phyloP scores from a whole-genome alignment of 108 stramenopile genomes.

The Nannochloropsis oceanica region DNA sequence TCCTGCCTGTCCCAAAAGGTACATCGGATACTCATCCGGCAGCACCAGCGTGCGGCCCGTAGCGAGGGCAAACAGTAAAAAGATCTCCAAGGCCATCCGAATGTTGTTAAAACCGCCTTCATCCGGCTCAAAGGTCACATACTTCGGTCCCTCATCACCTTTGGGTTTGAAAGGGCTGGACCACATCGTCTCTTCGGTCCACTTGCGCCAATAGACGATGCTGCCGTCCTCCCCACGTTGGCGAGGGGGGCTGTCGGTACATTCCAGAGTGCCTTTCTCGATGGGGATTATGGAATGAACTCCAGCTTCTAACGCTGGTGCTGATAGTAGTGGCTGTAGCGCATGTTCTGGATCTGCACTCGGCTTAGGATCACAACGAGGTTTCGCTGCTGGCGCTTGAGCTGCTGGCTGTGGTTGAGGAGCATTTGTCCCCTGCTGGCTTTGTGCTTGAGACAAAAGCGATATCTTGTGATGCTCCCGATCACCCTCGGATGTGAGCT shows the following conservation, averaged over 20 bases:
- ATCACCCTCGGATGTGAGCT: no score
- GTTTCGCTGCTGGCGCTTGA: no score
- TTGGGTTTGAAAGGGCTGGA: not conserved
- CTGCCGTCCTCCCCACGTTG: not conserved
- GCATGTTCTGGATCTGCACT: no score
- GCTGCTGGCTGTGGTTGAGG: no score
- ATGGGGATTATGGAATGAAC: no score
- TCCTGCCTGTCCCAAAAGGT: constrained; percentile 45
- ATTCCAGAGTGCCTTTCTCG: not conserved
- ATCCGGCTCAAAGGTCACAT: constrained; percentile 76
- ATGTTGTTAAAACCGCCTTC: constrained; percentile 89
- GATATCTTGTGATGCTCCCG: no score
- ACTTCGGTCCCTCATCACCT: constrained; percentile 5
- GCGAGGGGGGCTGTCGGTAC: not conserved
- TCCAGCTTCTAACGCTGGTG: no score
- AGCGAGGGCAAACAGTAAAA: constrained; percentile 58
- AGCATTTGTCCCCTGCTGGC: no score
- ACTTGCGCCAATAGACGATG: not conserved
- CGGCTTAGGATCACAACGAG: no score
- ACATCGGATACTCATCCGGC: constrained; percentile 66
- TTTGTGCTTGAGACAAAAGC: no score
- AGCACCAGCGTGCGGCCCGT: constrained; percentile 77
- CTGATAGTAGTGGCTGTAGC: no score
- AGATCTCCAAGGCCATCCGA: constrained; percentile 79
- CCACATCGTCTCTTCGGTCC: not conserved